phyloP scores from a whole-genome alignment of 345 rosid species.

The Dimocarpus longan region DNA sequence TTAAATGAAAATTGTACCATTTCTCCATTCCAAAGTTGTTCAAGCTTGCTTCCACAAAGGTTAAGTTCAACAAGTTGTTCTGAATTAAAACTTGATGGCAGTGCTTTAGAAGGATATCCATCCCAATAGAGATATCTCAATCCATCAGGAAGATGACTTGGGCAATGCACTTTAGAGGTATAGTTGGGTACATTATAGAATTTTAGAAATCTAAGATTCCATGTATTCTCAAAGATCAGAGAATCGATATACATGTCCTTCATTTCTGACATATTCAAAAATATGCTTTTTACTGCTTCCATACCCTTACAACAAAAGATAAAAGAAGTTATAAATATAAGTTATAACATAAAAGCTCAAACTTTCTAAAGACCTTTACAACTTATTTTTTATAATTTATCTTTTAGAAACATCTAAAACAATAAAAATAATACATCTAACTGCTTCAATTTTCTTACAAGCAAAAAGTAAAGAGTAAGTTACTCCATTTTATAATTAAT shows the following conservation, averaged over 20 bases:
- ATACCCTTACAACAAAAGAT: not conserved
- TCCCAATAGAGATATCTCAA: not conserved
- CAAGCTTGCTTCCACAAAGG: not conserved
- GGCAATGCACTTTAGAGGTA: not conserved
- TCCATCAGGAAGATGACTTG: not conserved
- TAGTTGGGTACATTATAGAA: not conserved
- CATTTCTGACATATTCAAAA: too few relatives aligned
- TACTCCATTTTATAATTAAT: too few relatives aligned
- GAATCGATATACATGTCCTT: not conserved
- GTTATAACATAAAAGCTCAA: not conserved
- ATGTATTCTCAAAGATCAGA: not conserved
- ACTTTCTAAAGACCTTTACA: not conserved
- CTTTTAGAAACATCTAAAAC: too few relatives aligned
- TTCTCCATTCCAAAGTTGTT: not conserved
- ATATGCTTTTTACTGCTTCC: too few relatives aligned
- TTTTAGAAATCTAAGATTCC: not conserved
- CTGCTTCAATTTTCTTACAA: too few relatives aligned
- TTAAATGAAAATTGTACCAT: too few relatives aligned
- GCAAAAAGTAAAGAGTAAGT: too few relatives aligned
- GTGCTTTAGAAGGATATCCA: not conserved
- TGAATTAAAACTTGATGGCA: not conserved
- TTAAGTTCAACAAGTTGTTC: not conserved
- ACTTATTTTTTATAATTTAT: too few relatives aligned
- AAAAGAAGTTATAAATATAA: not conserved
- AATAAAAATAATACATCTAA: too few relatives aligned